A percentile compares a stretch with the other conserved stretches of the same genome.
Conservation (phyloP, 2,329 filamentous ascomycete species). For the Nigrograna mackinnonii region DNA sequence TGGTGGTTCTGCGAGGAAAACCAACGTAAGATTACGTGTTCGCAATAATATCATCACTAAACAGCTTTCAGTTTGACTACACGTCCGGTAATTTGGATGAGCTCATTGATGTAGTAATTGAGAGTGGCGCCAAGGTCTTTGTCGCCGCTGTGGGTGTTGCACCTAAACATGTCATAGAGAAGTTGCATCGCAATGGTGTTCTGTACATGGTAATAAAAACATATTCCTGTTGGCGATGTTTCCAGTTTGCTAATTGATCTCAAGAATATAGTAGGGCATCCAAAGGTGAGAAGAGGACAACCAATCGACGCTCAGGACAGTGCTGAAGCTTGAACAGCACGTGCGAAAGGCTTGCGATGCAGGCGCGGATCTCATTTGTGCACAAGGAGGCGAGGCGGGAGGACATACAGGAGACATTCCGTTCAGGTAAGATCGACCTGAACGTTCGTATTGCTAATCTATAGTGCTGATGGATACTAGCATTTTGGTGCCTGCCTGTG, state of each 20-base stretch:
- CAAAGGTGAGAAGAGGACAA: too few relatives aligned
- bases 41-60: neutral
- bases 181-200: slow-evolving; percentile 29
- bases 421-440: too few relatives aligned
- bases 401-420: slow-evolving; percentile 35
- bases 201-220: slow-evolving; percentile 20
- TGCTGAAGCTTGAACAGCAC: too few relatives aligned
- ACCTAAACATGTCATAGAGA: slow-evolving; percentile 32
- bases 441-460: too few relatives aligned
- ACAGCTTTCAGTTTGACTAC: slow-evolving; percentile 27
- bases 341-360: slow-evolving; percentile 30
- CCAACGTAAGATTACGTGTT: slow-evolving; percentile 23
- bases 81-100: slow-evolving; percentile 33
- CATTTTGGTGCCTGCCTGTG: slow-evolving; percentile 29
- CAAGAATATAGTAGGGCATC: slow-evolving; percentile 27
- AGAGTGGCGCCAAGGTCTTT: slow-evolving; percentile 36
- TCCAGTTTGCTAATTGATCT: neutral
- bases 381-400: slow-evolving; percentile 33
- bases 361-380: slow-evolving; percentile 29
- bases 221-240: neutral
- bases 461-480: too few relatives aligned
- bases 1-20: slow-evolving; percentile 35
- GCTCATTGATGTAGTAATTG: slow-evolving; percentile 37
- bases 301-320: too few relatives aligned
- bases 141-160: slow-evolving; percentile 39